Conservation (phyloP, 1,284 basidiomycete species). For the Trametes sp. region DNA sequence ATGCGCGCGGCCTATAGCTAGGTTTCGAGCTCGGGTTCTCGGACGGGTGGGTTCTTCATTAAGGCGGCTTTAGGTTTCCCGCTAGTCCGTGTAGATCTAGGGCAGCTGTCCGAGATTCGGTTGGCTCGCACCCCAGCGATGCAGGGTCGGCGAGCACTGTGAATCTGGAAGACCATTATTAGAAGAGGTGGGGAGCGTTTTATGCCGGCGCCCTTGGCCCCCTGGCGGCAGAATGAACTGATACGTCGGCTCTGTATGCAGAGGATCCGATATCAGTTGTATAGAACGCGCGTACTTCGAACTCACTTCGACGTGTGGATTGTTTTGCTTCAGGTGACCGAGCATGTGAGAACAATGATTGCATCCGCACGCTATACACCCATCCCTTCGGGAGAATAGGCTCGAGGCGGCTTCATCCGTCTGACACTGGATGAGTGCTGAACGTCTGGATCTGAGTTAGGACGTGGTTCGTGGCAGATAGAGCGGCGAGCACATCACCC, state of each 20-base stretch:
- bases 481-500: not conserved
- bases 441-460: not conserved
- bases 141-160: slow-evolving; percentile 1
- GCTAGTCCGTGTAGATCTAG: not conserved
- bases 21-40: not conserved
- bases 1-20: not conserved
- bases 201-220: not conserved
- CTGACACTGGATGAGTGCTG: not conserved
- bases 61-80: not conserved
- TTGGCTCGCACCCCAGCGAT: not conserved
- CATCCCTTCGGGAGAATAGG: not conserved
- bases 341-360: not conserved
- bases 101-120: not conserved
- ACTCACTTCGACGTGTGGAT: not conserved
- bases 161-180: not conserved
- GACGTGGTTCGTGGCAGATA: not conserved
- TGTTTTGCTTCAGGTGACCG: not conserved
- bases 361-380: too few relatives aligned
- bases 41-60: not conserved
- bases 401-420: not conserved
- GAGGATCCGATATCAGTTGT: not conserved
- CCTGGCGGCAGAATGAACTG: not conserved
- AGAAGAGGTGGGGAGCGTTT: not conserved
- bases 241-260: not conserved
- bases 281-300: not conserved